A percentile compares a stretch with the other conserved stretches of the same genome.
Evolutionary conservation across 495 filamentous ascomycete species (phyloP).

Genomic region (Bacidia rubella): DNA sequence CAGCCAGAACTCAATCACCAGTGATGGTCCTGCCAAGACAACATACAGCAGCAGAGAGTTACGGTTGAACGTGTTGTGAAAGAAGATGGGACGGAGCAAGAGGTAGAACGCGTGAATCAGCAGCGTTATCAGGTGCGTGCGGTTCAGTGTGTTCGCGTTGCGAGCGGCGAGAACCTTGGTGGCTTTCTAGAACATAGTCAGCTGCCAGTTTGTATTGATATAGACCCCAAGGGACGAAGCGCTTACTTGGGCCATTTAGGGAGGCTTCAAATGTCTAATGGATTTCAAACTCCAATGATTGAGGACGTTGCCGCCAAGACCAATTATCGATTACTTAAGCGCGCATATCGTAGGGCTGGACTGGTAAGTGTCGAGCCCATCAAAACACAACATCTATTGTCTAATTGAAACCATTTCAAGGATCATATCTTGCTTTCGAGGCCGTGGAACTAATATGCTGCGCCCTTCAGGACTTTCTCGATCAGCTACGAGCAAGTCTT

Average conservation of each 20-base stretch:
- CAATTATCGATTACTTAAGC: not conserved
- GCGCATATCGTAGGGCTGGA: not conserved
- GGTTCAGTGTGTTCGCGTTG: constrained; percentile 60
- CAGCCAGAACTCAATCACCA: constrained; percentile 69
- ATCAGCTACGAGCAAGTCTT: too few species aligned
- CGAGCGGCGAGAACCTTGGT: constrained; percentile 77
- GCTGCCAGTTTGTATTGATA: too few species aligned
- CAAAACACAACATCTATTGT: too few species aligned
- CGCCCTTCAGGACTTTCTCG: too few species aligned
- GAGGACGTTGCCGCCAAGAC: not conserved
- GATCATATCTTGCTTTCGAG: too few species aligned
- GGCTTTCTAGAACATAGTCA: constrained; percentile 52
- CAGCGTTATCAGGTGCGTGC: constrained; percentile 63
- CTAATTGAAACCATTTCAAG: too few species aligned
- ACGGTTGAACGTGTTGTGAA: constrained; percentile 33
- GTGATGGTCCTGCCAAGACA: constrained; percentile 55
- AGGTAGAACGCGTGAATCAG: constrained; percentile 61
- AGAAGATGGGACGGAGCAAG: constrained; percentile 49
- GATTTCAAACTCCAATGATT: not conserved
- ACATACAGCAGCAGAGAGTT: constrained; percentile 58
- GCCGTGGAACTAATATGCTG: too few species aligned
- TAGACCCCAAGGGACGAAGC: too few species aligned
- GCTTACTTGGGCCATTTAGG: constrained; percentile 1
- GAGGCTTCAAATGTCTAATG: not conserved
- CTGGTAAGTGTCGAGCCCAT: too few species aligned